Conservation (phyloP, 164 flowering plant genomes). For the Aristolochia fimbriata region DNA sequence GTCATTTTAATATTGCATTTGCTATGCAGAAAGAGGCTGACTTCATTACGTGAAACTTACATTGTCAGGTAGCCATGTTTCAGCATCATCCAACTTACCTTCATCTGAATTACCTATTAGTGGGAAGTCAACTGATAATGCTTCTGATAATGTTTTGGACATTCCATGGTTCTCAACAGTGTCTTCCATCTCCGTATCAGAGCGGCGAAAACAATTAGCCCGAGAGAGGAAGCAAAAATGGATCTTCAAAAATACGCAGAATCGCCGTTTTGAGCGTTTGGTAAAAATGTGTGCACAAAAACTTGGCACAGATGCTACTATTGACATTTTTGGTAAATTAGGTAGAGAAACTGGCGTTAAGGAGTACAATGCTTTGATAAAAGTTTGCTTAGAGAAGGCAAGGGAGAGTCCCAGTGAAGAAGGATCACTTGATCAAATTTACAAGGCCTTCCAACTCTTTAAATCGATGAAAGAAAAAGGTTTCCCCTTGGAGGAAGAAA, state of each 20-base stretch:
- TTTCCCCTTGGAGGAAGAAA: conserved; percentile 46
- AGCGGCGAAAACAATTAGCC: conserved; percentile 37
- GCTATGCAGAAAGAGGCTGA: too few species aligned
- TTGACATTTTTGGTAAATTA: conserved; percentile 46
- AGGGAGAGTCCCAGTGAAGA: conserved; percentile 38
- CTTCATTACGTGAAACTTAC: too few species aligned
- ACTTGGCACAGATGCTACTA: conserved; percentile 45
- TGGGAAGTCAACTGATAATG: conserved; percentile 9
- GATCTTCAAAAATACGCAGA: conserved; percentile 37
- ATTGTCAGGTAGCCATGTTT: conserved; percentile 5
- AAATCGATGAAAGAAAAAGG: conserved; percentile 60
- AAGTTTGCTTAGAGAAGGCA: conserved; percentile 48
- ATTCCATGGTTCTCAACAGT: conserved; percentile 35
- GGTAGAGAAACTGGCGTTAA: conserved; percentile 54
- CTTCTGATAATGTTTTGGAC: conserved; percentile 12
- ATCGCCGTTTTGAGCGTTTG: conserved; percentile 25
- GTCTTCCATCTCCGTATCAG: conserved; percentile 9
- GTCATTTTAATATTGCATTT: too few species aligned
- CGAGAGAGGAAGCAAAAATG: conserved; percentile 60
- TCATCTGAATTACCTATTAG: conserved; percentile 6
- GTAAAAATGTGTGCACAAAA: conserved; percentile 37
- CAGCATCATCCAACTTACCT: conserved; percentile 7
- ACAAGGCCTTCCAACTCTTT: conserved; percentile 36
- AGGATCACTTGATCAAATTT: conserved; percentile 29
- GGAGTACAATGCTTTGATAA: conserved; percentile 57